Conservation (phyloP, 2,329 filamentous ascomycete genomes). For the Talaromyces sp. region DNA sequence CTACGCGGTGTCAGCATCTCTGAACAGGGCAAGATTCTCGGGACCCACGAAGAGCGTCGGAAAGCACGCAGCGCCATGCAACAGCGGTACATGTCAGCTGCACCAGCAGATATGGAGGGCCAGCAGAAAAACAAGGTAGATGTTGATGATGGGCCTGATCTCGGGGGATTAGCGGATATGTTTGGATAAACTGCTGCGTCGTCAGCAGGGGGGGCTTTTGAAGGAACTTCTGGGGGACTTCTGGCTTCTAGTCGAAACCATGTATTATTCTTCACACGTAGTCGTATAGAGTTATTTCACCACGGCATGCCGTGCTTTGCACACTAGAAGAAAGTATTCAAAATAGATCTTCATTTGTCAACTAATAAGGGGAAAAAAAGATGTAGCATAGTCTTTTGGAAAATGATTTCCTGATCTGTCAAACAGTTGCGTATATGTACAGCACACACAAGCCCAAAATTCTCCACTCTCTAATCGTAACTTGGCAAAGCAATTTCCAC, state of each 20-base stretch:
- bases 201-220: background rate
- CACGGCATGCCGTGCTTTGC: background rate
- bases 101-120: conserved; percentile 32
- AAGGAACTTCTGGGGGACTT: background rate
- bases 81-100: conserved; percentile 38
- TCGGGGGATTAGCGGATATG: conserved; percentile 50
- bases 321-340: background rate
- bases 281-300: background rate
- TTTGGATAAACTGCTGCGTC: conserved; percentile 35
- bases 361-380: background rate
- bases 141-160: conserved; percentile 45
- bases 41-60: conserved; percentile 34
- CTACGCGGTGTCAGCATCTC: conserved; percentile 88
- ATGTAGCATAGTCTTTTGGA: background rate
- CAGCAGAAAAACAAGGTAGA: conserved; percentile 35
- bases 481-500: background rate
- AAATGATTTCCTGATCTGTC: background rate
- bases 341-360: background rate
- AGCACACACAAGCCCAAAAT: background rate
- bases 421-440: conserved; percentile 1
- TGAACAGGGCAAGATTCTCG: conserved; percentile 78
- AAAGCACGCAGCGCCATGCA: conserved; percentile 39
- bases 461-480: background rate
- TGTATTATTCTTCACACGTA: background rate
- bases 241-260: background rate